phyloP scores from a whole-genome alignment of 2,329 filamentous ascomycete species.

The Curvularia verruculosa region DNA sequence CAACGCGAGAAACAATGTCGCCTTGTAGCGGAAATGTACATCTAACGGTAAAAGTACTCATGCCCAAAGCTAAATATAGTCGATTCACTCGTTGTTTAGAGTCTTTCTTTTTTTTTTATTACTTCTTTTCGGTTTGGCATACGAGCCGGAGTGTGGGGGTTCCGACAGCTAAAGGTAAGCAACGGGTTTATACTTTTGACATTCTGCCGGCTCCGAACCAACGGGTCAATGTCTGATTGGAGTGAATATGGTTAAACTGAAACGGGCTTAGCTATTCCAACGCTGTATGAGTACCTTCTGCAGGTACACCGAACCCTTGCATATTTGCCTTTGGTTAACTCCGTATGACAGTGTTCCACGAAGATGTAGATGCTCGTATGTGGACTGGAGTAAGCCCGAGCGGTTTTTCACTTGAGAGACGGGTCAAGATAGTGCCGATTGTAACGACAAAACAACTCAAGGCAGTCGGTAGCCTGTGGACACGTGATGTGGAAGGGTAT shows the following conservation, averaged over 20 bases:
- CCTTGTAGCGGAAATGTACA: no score
- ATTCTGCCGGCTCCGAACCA: neutral
- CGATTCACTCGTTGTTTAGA: neutral
- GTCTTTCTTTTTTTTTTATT: neutral
- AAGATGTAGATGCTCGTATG: neutral
- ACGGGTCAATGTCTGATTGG: neutral
- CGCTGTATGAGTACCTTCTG: neutral
- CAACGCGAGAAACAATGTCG: no score
- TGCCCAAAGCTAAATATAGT: neutral
- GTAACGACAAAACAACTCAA: no score
- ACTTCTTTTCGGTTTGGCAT: neutral
- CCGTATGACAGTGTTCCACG: neutral
- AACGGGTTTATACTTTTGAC: neutral
- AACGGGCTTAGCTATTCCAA: neutral
- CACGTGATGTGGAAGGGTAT: no score
- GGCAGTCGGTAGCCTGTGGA: no score
- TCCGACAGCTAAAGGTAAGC: neutral
- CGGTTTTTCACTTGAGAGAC: no score
- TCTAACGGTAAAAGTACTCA: neutral
- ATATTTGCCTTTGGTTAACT: neutral
- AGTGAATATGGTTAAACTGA: neutral
- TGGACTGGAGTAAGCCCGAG: no score
- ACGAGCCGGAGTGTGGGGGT: neutral
- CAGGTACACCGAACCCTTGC: neutral
- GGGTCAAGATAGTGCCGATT: no score